phyloP scores from a whole-genome alignment of 1,139 yeast genomes.

The Hyphopichia burtonii region DNA sequence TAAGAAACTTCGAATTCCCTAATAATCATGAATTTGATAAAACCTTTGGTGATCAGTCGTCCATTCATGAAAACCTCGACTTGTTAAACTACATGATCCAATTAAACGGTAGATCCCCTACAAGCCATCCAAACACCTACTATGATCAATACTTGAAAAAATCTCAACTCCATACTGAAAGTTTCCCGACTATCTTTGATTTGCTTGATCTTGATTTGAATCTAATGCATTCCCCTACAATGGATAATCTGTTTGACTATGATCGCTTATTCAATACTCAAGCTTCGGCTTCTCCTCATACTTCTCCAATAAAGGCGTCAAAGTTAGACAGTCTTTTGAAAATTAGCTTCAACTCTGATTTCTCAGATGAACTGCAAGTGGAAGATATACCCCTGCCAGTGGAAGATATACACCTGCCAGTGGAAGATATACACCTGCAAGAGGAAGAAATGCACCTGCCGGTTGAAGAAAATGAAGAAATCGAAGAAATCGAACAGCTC shows the following conservation, averaged over 20 bases:
- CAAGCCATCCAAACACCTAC: conserved; percentile 13
- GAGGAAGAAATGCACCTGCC: background rate
- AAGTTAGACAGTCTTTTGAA: background rate
- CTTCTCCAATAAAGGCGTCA: background rate
- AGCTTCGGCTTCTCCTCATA: background rate
- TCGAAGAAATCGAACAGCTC: too few relatives aligned
- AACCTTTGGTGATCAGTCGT: conserved; percentile 11
- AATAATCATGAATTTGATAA: conserved; percentile 24
- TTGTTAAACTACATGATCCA: conserved; percentile 31
- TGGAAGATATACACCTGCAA: background rate
- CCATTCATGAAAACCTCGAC: too few relatives aligned
- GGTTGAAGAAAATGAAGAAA: background rate
- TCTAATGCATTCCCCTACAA: background rate
- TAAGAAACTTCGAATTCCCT: conserved; percentile 26
- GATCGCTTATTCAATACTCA: background rate
- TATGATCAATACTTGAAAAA: conserved; percentile 11
- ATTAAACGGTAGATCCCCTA: conserved; percentile 18
- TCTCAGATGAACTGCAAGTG: background rate
- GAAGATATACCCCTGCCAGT: background rate
- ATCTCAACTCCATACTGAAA: conserved; percentile 7
- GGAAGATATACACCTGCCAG: background rate
- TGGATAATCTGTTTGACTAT: background rate
- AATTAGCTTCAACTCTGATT: conserved; percentile 3
- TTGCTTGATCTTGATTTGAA: conserved; percentile 20
- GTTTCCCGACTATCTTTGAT: conserved; percentile 32